phyloP scores from a whole-genome alignment of 495 filamentous ascomycete genomes.

The Gamarada debralockiae region DNA sequence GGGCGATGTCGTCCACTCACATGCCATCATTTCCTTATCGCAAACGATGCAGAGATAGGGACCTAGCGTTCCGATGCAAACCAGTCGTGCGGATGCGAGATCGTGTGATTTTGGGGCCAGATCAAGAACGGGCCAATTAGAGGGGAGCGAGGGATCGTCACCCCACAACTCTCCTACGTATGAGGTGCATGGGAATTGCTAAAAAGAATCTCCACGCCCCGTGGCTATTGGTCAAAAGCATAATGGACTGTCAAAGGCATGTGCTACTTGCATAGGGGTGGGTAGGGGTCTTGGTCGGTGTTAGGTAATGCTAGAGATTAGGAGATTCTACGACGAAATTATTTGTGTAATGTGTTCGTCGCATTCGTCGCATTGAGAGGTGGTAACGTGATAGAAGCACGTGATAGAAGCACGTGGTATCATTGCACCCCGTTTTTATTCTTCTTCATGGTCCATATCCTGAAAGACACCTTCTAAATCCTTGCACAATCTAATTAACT shows the following conservation, averaged over 20 bases:
- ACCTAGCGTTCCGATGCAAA: neutral
- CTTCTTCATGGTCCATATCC: constrained; percentile 3
- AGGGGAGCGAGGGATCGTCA: constrained; percentile 6
- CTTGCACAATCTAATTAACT: constrained; percentile 46
- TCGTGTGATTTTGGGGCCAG: neutral
- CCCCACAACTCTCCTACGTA: constrained; percentile 21
- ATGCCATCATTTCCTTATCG: constrained; percentile 17
- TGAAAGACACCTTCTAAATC: constrained; percentile 38
- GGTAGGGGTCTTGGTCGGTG: constrained; percentile 15
- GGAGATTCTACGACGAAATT: constrained; percentile 11
- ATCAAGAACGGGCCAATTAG: no score
- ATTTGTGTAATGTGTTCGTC: constrained; percentile 18
- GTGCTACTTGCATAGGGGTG: constrained; percentile 5
- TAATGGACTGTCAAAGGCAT: constrained; percentile 3
- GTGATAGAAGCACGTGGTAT: neutral
- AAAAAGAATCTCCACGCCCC: constrained; percentile 15
- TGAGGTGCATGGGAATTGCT: constrained; percentile 16
- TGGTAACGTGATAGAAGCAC: neutral
- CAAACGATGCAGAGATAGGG: neutral
- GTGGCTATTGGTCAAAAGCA: constrained; percentile 10
- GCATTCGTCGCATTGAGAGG: neutral
- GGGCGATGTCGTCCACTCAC: constrained; percentile 13
- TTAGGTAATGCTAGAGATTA: constrained; percentile 24
- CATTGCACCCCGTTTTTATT: no score
- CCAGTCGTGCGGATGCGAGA: neutral